Evolutionary conservation across 208 protist species (phyloP).

Genomic region (Naegleria fowleri): DNA sequence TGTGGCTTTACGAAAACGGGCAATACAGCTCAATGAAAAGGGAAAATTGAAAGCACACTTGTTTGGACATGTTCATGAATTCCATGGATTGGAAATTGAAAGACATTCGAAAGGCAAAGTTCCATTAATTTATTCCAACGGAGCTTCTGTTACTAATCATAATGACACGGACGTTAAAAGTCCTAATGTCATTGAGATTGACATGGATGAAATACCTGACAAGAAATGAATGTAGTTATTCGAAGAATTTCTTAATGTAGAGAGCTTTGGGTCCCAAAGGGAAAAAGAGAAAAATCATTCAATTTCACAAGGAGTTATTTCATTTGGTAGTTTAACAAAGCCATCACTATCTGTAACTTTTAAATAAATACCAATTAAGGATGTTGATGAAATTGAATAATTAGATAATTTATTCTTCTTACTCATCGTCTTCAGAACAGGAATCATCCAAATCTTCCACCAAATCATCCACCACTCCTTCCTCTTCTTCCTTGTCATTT

Average conservation of each 20-base stretch:
- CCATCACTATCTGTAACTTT: too few species aligned
- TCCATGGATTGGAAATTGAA: background rate
- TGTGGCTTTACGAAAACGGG: background rate
- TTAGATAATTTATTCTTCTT: slow-evolving; percentile 4
- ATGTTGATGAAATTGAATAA: too few species aligned
- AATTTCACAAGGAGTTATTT: too few species aligned
- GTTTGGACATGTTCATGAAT: background rate
- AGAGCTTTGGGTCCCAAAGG: too few species aligned
- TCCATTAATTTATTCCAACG: background rate
- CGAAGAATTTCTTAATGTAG: too few species aligned
- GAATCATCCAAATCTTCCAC: background rate
- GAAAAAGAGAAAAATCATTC: too few species aligned
- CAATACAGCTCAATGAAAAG: background rate
- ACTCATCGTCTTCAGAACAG: background rate
- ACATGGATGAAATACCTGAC: too few species aligned
- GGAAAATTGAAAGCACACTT: background rate
- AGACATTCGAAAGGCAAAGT: background rate
- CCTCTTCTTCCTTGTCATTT: slow-evolving; percentile 14
- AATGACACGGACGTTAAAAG: too few species aligned
- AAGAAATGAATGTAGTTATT: too few species aligned
- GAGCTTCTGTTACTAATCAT: background rate
- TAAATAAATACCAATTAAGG: too few species aligned
- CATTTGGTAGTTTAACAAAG: too few species aligned
- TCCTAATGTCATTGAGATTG: too few species aligned
- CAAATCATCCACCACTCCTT: slow-evolving; percentile 15